phyloP scores from a whole-genome alignment of 176 grass and related monocot species.

The Carex kokanica region DNA sequence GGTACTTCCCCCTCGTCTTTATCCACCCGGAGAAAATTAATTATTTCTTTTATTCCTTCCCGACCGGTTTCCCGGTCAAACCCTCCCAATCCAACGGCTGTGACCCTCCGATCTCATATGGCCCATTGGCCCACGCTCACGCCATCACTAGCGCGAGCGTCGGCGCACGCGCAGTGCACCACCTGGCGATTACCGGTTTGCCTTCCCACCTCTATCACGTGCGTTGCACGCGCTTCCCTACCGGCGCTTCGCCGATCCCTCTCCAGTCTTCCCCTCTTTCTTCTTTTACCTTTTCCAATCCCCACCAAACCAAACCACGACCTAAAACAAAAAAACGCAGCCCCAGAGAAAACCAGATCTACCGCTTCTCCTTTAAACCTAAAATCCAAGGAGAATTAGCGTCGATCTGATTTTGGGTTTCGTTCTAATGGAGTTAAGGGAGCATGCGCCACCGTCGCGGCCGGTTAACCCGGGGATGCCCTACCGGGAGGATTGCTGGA shows the following conservation, averaged over 20 bases:
- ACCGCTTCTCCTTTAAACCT: not conserved
- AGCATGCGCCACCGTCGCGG: slow-evolving; percentile 35
- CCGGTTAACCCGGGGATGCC: slow-evolving; percentile 77
- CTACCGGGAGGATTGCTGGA: slow-evolving; percentile 98
- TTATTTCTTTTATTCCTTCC: not conserved
- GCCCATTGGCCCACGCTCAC: slow-evolving; percentile 29
- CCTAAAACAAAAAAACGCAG: slow-evolving; percentile 22
- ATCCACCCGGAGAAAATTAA: slow-evolving; percentile 1
- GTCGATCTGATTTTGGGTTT: not conserved
- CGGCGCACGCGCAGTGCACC: slow-evolving; percentile 35
- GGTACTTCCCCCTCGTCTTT: slow-evolving; percentile 22
- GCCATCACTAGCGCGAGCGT: slow-evolving; percentile 37
- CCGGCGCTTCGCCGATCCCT: slow-evolving; percentile 47
- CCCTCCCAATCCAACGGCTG: slow-evolving; percentile 55
- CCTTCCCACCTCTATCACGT: slow-evolving; percentile 51
- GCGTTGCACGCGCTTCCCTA: slow-evolving; percentile 41
- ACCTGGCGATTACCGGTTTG: slow-evolving; percentile 29
- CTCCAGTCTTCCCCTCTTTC: slow-evolving; percentile 24
- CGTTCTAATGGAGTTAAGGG: slow-evolving; percentile 33
- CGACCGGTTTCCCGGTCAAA: slow-evolving; percentile 80
- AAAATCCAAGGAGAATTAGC: not conserved
- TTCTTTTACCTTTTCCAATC: slow-evolving; percentile 45
- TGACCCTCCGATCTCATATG: slow-evolving; percentile 48
- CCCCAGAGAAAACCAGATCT: not conserved
- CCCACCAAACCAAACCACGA: not conserved